These are phyloP conservation scores for Balamuthia mandrillaris DNA, from an alignment of 208 protist genomes.

Conservation along the genomic window DNA sequence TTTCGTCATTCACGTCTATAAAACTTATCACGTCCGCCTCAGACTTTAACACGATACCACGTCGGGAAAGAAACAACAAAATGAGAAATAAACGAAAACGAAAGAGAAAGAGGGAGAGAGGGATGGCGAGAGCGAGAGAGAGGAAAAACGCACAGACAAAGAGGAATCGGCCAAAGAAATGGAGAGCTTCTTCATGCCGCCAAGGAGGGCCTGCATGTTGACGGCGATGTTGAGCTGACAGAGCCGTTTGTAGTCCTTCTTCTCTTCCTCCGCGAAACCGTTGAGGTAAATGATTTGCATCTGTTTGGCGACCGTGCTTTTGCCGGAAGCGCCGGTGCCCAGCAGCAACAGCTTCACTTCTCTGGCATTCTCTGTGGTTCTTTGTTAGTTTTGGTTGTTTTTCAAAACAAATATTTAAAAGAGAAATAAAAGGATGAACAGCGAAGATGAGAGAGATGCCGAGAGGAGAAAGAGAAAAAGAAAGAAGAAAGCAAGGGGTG, in stretches of 20 bases:
- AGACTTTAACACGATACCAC: background rate
- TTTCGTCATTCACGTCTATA: slow-evolving; percentile 7
- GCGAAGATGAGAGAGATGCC: too few relatives aligned
- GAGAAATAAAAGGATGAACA: too few relatives aligned
- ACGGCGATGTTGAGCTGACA: slow-evolving; percentile 8
- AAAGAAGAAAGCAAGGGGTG: too few relatives aligned
- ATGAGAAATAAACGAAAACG: background rate
- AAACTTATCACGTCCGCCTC: too few relatives aligned
- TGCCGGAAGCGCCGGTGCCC: slow-evolving; percentile 66
- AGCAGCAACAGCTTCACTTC: slow-evolving; percentile 46
- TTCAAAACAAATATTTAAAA: too few relatives aligned
- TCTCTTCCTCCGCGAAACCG: slow-evolving; percentile 26
- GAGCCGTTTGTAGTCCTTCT: background rate
- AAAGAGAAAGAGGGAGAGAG: background rate
- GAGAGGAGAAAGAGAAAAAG: too few relatives aligned
- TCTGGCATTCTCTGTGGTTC: background rate
- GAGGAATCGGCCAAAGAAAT: background rate
- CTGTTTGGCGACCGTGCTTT: slow-evolving; percentile 72
- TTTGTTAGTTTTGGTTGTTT: too few relatives aligned
- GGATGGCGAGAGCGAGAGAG: background rate
- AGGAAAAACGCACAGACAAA: background rate
- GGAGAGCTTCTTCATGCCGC: slow-evolving; percentile 59
- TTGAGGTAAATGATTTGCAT: slow-evolving; percentile 69
- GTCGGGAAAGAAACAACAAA: background rate
- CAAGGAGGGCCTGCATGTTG: background rate